Evolutionary conservation across 2,329 filamentous ascomycete genomes (phyloP).

Genomic region (Dactylellina cionopaga): DNA sequence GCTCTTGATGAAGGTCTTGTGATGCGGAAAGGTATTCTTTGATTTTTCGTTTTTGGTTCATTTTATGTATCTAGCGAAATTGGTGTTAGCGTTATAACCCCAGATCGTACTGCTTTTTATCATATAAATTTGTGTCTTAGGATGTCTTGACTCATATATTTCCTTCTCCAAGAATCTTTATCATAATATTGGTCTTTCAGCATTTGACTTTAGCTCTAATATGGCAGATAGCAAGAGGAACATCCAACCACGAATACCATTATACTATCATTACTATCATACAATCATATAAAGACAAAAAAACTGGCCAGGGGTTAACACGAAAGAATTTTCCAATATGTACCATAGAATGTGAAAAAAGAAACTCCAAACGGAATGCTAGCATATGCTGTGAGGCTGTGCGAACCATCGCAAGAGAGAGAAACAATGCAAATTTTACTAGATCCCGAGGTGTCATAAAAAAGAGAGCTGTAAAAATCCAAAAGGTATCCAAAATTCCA

Average conservation of each 20-base stretch:
- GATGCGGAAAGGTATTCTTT: too few species aligned
- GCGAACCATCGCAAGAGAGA: slow-evolving; percentile 10
- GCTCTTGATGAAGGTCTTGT: too few species aligned
- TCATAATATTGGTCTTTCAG: too few species aligned
- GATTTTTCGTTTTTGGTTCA: too few species aligned
- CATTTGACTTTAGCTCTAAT: too few species aligned
- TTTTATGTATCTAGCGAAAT: too few species aligned
- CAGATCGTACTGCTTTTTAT: too few species aligned
- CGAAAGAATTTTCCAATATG: slow-evolving; percentile 23
- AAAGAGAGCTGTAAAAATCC: not conserved
- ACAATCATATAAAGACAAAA: slow-evolving; percentile 28
- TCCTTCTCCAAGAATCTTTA: too few species aligned
- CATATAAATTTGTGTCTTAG: not conserved
- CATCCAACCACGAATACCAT: slow-evolving; percentile 3
- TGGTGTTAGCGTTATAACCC: too few species aligned
- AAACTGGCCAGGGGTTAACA: not conserved
- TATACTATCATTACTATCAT: slow-evolving; percentile 47
- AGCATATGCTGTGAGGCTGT: slow-evolving; percentile 31
- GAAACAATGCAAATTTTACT: slow-evolving; percentile 1
- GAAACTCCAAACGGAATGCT: slow-evolving; percentile 50
- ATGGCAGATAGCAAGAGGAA: not conserved
- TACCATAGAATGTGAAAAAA: slow-evolving; percentile 46
- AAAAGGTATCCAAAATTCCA: slow-evolving; percentile 48
- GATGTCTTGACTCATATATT: too few species aligned
- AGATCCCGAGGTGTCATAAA: not conserved